Evolutionary conservation across 257 asterid genomes (phyloP), one percentile per base, ranked within the genome.

Genomic region (Ballota nigra): DNA sequence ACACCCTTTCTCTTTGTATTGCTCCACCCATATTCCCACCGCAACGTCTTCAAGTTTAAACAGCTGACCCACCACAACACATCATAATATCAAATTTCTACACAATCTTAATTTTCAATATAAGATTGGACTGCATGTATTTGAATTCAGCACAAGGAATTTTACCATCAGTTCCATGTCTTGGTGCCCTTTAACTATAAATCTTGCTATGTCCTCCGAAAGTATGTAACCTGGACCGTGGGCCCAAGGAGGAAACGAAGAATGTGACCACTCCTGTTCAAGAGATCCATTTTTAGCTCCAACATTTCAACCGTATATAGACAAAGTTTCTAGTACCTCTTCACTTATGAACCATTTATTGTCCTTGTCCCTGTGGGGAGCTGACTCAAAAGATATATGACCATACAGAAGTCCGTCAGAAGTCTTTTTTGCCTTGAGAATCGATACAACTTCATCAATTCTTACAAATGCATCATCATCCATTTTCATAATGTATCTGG

Each of bases 381-480:
- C 78, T 36, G 97, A 88, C 66, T 94, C 90, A 36, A 79, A 91
- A 9, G 97, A 85, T 65, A 94, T 85, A n/a, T 55, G 92, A 55
- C 97, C 99, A 63, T 80, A 91, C 12, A 94, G 63, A 22, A 88
- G 82, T 40, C 95, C 95, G 11, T 71, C 65, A 8, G 83, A 47
- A 10, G 75, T 56, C 78, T 86, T 88, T 51, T 82, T 36, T 36
- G 38, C 93, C 73, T 85, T 86, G 56, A 94, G 89, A 72, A 86
- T 86, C 16, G 84, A 77, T 34, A 91, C 36, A 61, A 91, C 87
- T 83, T 86, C 96, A 82, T 89, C 92, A n/a, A 94, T 84, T 86
- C 99, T 88, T 51, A 94, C 95, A 80, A 94, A 91, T 51, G 99
- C 97, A 73, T 94, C 97, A n/a, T 94, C 99, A 0, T 94, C 99